Evolutionary conservation across 257 asterid species (phyloP), one percentile per base, ranked within the genome.

Genomic region (Solanum sparsipilum): DNA sequence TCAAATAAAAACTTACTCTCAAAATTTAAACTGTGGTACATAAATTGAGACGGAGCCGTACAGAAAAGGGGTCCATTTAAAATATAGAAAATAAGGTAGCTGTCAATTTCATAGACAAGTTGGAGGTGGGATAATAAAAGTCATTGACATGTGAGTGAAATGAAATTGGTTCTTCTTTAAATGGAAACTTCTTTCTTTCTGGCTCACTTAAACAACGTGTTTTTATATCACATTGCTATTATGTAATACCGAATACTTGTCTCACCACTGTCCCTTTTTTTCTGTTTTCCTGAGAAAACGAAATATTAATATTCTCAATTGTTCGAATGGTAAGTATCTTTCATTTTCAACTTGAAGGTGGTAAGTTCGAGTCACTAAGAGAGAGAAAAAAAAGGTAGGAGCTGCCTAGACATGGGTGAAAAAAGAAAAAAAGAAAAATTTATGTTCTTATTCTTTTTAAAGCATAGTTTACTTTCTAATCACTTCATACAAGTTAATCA

Each of bases 41-140:
- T 20, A 8, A 63, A 9, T 23, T 60, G 29, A 23, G 13, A 10
- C 12, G 13, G 13, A 63, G 65, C 9, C 3, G 27, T 48, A 83
- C 20, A 65, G 13, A 25, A 32, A 87, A 60, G 90, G 93, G 83
- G 83, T 90, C 90, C 67, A 79, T 88, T 41, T 84, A 88, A 72
- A 91, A 89, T 89, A 9, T 18, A 52, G 86, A 89, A 88, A 91
- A 78, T 89, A 88, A 39, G 97, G 93, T 88, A 91, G 90, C 60
- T 91, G 96, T 94, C 96, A 5, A 91, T 60, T 92, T 94, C 96
- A 92, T 52, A 90, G 75, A 91, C 94, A 92, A 90, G 75, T 92
- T 86, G 94, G 94, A 90, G 91, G 83, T 90, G 67, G 38, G 41
- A 67, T 92, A 92, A 88, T 89, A 92, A 89, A 86, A 86, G 83